Conservation (phyloP, 2,329 filamentous ascomycete genomes). For the Paraconiothyrium brasiliense region DNA sequence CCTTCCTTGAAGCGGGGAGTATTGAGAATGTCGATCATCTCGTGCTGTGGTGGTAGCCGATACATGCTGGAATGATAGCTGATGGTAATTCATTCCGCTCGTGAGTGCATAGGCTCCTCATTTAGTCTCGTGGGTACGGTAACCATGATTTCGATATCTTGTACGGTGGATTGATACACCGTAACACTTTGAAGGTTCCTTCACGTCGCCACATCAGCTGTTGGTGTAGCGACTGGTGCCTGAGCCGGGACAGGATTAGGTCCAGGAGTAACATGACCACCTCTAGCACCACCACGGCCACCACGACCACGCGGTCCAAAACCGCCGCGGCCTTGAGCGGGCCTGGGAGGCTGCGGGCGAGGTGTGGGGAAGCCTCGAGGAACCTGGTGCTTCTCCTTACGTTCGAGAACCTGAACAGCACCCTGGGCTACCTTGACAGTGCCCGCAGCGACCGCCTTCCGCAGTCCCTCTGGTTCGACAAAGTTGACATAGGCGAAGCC, state of each 20-base stretch:
- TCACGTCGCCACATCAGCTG: constrained; percentile 23
- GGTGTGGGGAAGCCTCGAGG: constrained; percentile 39
- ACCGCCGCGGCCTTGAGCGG: constrained; percentile 39
- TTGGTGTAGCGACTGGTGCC: constrained; percentile 9
- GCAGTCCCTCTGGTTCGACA: constrained; percentile 73
- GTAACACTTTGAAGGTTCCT: neutral
- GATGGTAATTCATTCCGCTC: neutral
- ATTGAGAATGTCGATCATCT: constrained; percentile 8
- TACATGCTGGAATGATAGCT: neutral
- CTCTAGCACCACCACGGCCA: constrained; percentile 44
- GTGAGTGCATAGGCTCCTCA: too few relatives aligned
- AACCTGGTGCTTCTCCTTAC: constrained; percentile 65
- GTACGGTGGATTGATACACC: neutral
- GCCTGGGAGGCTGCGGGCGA: constrained; percentile 30
- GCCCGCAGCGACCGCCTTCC: constrained; percentile 82
- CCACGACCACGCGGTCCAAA: constrained; percentile 47
- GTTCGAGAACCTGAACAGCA: constrained; percentile 85
- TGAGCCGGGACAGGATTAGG: constrained; percentile 1
- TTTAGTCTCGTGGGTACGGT: neutral
- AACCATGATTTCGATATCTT: neutral
- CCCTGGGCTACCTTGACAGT: constrained; percentile 85
- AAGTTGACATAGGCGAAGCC: constrained; percentile 96
- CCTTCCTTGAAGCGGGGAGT: neutral
- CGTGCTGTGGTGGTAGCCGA: constrained; percentile 1
- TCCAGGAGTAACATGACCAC: constrained; percentile 32